Evolutionary conservation across 306 rosid genomes (phyloP).

Genomic region (Gleditsia sinensis): DNA sequence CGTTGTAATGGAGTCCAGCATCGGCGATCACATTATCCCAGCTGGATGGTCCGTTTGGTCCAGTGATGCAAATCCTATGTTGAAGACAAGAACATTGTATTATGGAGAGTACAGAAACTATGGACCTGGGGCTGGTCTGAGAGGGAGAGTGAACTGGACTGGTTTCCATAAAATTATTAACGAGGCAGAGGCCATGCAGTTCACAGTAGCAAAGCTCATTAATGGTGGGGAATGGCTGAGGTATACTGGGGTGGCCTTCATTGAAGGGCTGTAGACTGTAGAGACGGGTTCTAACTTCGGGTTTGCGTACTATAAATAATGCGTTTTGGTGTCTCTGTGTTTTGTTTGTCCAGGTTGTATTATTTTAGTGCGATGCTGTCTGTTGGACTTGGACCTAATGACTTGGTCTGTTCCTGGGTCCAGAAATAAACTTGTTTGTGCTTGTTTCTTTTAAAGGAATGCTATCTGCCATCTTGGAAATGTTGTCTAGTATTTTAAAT

Average conservation of each 20-base stretch:
- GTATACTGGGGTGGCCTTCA: conserved; percentile 44
- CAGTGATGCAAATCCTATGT: conserved; percentile 35
- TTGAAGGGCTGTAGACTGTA: conserved; percentile 44
- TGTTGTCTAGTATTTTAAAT: no score
- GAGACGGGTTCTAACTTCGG: no score
- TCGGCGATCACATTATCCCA: conserved; percentile 44
- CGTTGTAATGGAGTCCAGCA: conserved; percentile 48
- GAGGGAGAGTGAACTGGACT: conserved; percentile 52
- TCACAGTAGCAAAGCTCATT: conserved; percentile 51
- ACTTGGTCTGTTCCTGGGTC: no score
- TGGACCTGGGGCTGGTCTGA: conserved; percentile 49
- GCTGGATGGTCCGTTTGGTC: conserved; percentile 56
- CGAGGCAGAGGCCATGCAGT: conserved; percentile 40
- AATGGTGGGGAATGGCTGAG: conserved; percentile 54
- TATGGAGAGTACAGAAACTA: conserved; percentile 52
- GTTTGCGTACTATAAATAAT: no score
- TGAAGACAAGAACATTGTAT: conserved; percentile 39
- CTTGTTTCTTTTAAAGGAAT: no score
- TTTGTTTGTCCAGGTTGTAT: no score
- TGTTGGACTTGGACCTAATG: no score
- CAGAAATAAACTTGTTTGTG: no score
- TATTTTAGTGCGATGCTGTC: no score
- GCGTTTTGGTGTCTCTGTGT: no score
- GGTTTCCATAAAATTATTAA: conserved; percentile 46
- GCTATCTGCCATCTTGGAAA: no score